These are phyloP conservation scores for Oryza brachyantha DNA, from an alignment of 176 grass and related monocot species.

Conservation along the genomic window DNA sequence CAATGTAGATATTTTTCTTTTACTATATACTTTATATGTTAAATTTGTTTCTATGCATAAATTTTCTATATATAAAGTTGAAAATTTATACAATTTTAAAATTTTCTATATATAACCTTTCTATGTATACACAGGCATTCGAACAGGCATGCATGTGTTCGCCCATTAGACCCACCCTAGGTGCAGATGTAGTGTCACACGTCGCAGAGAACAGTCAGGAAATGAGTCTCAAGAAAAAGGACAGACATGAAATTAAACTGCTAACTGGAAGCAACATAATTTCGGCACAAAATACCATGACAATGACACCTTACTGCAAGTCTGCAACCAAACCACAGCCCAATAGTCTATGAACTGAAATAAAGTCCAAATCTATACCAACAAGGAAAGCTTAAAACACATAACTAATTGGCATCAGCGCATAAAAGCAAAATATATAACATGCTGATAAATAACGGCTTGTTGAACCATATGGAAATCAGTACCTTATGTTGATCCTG, in stretches of 20 bases:
- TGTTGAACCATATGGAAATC: not conserved
- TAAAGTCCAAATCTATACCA: not conserved
- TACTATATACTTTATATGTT: too few species aligned
- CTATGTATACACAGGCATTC: too few species aligned
- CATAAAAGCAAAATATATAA: not conserved
- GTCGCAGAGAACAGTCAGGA: not conserved
- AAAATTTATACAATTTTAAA: too few species aligned
- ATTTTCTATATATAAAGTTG: too few species aligned
- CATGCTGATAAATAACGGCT: not conserved
- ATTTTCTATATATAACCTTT: too few species aligned
- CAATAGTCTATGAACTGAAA: not conserved
- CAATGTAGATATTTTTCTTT: too few species aligned
- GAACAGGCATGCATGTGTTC: too few species aligned
- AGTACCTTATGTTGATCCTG: not conserved
- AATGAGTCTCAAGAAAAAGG: not conserved
- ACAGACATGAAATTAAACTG: not conserved
- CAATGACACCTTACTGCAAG: not conserved
- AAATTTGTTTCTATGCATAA: too few species aligned
- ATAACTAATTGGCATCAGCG: not conserved
- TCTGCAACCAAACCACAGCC: not conserved
- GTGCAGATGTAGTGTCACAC: not conserved
- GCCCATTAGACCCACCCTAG: too few species aligned
- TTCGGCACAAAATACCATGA: not conserved
- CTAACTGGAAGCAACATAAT: not conserved
- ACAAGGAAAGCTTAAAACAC: not conserved